phyloP scores from a whole-genome alignment of 2,329 filamentous ascomycete species.

The Trichoderma brevicompactum region DNA sequence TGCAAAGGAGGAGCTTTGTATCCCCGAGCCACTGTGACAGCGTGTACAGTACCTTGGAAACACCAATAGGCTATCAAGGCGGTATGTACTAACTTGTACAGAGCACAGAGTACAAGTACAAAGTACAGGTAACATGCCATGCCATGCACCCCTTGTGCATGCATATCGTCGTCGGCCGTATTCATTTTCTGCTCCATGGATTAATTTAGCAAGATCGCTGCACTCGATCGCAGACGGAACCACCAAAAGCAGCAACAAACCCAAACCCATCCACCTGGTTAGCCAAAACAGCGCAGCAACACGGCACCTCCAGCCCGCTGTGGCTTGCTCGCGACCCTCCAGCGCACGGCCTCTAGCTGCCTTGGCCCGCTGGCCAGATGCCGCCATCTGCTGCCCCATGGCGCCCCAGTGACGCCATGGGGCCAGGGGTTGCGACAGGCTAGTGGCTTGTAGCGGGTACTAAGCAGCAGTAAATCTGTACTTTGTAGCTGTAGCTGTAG shows the following conservation, averaged over 20 bases:
- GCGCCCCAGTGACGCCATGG: conserved; percentile 35
- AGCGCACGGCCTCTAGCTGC: conserved; percentile 10
- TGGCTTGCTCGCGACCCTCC: conserved; percentile 11
- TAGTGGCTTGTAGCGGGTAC: background rate
- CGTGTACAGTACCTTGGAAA: no score
- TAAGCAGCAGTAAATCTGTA: no score
- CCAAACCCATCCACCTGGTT: background rate
- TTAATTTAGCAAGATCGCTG: conserved; percentile 10
- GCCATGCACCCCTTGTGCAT: background rate
- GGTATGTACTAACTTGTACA: no score
- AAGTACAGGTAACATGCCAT: background rate
- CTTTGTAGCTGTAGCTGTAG: no score
- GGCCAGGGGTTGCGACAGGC: conserved; percentile 32
- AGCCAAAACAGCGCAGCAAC: conserved; percentile 3
- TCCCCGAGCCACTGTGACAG: no score
- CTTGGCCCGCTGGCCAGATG: conserved; percentile 19
- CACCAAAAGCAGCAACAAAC: background rate
- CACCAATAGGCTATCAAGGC: no score
- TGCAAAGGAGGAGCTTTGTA: background rate
- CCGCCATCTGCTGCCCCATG: conserved; percentile 25
- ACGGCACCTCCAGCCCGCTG: conserved; percentile 1
- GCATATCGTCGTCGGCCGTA: background rate
- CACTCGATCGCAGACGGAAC: conserved; percentile 17
- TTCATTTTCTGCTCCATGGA: background rate
- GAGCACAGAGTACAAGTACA: background rate